A percentile compares a stretch with the other conserved stretches of the same genome.
Conservation (phyloP, 176 grass and related monocot species). For the Rhynchospora pubera region DNA sequence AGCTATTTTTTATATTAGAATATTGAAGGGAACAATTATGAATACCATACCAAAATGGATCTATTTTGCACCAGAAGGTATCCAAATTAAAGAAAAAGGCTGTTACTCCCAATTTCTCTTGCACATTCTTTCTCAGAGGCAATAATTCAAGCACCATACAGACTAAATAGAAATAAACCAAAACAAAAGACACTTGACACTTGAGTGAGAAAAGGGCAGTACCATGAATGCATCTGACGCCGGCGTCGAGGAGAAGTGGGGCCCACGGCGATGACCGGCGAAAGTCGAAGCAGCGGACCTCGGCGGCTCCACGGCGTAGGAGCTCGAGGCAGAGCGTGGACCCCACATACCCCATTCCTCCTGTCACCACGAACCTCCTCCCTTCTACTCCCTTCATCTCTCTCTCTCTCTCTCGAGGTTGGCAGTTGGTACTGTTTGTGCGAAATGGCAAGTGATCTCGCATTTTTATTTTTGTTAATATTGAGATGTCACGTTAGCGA, state of each 20-base stretch:
- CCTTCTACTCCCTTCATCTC: constrained; percentile 76
- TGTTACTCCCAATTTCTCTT: neutral
- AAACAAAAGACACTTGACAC: too few species aligned
- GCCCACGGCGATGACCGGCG: constrained; percentile 49
- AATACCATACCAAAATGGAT: neutral
- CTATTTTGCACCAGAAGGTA: neutral
- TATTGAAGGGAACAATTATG: neutral
- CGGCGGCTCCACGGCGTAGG: constrained; percentile 53
- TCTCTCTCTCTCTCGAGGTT: neutral
- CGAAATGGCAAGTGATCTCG: neutral
- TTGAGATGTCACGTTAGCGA: too few species aligned
- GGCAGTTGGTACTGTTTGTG: neutral
- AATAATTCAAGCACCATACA: neutral
- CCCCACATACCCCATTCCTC: constrained; percentile 72
- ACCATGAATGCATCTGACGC: constrained; percentile 62
- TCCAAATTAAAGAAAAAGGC: neutral
- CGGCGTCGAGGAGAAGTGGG: constrained; percentile 34
- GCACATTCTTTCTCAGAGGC: neutral
- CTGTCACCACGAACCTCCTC: constrained; percentile 63
- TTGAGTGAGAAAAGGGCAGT: neutral
- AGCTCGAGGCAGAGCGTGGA: constrained; percentile 71
- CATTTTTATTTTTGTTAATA: neutral
- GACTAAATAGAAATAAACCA: neutral
- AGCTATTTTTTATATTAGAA: neutral
- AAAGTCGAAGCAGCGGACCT: constrained; percentile 71